Conservation (phyloP, 169 alveolate genomes). For the Besnoitia besnoiti region DNA sequence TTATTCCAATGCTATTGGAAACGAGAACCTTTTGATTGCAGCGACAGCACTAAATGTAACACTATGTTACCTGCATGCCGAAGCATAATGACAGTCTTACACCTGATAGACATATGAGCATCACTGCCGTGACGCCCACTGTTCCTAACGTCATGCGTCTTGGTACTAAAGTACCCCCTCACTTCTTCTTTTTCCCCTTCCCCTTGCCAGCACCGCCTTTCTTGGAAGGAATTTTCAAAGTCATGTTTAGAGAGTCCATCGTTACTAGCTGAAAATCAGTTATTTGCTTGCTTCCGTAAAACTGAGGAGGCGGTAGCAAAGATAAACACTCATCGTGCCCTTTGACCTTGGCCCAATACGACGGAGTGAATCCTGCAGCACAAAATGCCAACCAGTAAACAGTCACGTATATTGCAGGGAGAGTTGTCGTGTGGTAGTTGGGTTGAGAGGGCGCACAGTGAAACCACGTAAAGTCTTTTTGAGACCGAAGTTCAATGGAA, state of each 20-base stretch:
- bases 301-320: constrained; percentile 55
- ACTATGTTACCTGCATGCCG: no score
- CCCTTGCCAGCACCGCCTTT: constrained; percentile 25
- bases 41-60: no score
- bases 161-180: no score
- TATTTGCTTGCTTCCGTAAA: constrained; percentile 39
- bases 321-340: constrained; percentile 15
- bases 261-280: constrained; percentile 48
- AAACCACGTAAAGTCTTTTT: not conserved
- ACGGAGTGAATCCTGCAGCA: constrained; percentile 56
- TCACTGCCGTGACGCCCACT: no score
- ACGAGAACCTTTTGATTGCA: no score
- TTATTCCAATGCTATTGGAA: no score
- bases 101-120: no score
- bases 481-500: not conserved
- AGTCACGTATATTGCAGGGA: no score
- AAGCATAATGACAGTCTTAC: no score
- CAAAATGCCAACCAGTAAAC: not conserved
- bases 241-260: constrained; percentile 51
- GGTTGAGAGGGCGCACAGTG: not conserved
- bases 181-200: not conserved
- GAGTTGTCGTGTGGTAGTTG: no score
- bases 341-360: constrained; percentile 51
- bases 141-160: no score
- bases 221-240: constrained; percentile 42